These are phyloP conservation scores for Cladobotryum protrusum DNA, from an alignment of 2,329 filamentous ascomycete species.

Conservation along the genomic window DNA sequence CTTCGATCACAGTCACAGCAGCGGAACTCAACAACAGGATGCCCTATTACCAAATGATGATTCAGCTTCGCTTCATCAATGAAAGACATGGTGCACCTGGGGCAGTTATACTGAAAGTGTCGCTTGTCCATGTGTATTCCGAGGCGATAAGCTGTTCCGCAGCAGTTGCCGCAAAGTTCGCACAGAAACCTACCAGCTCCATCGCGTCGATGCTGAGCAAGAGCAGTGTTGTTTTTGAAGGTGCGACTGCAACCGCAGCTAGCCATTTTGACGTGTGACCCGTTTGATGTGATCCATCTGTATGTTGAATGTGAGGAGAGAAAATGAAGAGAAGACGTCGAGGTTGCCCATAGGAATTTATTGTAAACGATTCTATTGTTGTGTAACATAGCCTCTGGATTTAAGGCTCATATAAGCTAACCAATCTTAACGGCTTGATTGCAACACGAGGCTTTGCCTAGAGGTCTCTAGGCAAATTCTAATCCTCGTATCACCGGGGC, in stretches of 20 bases:
- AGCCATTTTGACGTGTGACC: not conserved
- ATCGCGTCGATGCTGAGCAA: not conserved
- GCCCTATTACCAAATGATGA: not conserved
- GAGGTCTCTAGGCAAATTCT: too few species aligned
- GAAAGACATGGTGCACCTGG: not conserved
- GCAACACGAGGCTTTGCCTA: too few species aligned
- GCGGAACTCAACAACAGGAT: constrained; percentile 2
- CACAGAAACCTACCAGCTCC: not conserved
- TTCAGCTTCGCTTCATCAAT: not conserved
- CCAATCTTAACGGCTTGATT: too few species aligned
- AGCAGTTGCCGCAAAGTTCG: not conserved
- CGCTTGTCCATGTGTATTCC: not conserved
- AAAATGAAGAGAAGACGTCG: not conserved
- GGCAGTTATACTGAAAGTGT: not conserved
- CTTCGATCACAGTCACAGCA: constrained; percentile 8
- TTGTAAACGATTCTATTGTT: too few species aligned
- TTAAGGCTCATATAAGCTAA: too few species aligned
- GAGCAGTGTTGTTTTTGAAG: not conserved
- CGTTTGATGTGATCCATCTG: not conserved
- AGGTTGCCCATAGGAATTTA: too few species aligned
- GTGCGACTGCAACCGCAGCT: not conserved
- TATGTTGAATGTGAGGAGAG: not conserved
- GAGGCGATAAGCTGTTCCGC: not conserved
- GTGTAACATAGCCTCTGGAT: too few species aligned
- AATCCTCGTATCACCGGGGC: too few species aligned